Evolutionary conservation across 1,284 basidiomycete genomes (phyloP).

Genomic region (Mycosarcoma maydis): DNA sequence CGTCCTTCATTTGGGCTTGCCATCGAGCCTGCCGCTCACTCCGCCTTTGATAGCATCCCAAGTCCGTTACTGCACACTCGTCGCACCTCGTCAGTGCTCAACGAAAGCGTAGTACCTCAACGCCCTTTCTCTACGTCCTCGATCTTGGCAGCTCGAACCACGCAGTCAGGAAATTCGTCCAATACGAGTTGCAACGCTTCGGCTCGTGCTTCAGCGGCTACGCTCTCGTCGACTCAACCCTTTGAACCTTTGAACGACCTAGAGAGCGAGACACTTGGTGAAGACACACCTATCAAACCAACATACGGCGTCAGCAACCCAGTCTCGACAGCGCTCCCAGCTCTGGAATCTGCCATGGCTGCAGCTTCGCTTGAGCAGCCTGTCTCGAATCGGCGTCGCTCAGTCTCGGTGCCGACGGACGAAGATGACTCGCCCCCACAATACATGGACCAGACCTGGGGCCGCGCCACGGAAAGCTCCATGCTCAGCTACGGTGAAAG

Average conservation of each 20-base stretch:
- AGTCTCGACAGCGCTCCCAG: constrained; percentile 6
- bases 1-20: constrained; percentile 43
- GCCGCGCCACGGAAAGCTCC: constrained; percentile 9
- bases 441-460: constrained; percentile 35
- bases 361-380: constrained; percentile 6
- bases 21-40: constrained; percentile 45
- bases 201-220: constrained; percentile 26
- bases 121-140: constrained; percentile 26
- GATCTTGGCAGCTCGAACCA: constrained; percentile 15
- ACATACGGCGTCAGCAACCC: neutral
- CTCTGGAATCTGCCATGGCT: constrained; percentile 19
- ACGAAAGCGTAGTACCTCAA: constrained; percentile 2
- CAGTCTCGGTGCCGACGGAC: constrained; percentile 37
- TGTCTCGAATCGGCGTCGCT: constrained; percentile 9
- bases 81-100: constrained; percentile 18
- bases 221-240: constrained; percentile 23
- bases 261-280: constrained; percentile 31
- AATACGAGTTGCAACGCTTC: constrained; percentile 17
- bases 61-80: constrained; percentile 35
- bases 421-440: constrained; percentile 40
- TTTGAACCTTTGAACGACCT: constrained; percentile 15
- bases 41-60: constrained; percentile 46
- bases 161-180: constrained; percentile 6
- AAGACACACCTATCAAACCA: constrained; percentile 13
- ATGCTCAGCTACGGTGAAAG: neutral